Evolutionary conservation across 805 yeast species (phyloP).

Genomic region (Hanseniaspora occidentalis): DNA sequence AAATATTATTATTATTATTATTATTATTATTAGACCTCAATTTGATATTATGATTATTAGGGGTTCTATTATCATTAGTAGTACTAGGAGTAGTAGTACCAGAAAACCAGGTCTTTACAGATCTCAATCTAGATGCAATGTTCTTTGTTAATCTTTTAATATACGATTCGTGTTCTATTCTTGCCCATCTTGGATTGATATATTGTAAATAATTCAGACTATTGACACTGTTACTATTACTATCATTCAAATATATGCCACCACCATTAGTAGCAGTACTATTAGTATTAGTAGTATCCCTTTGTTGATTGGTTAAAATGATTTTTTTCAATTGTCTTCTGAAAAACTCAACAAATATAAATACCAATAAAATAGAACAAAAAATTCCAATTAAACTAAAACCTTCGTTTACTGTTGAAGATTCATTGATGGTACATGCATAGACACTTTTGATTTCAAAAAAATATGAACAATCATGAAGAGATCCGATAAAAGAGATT

Average conservation of each 20-base stretch:
- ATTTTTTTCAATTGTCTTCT: slow-evolving; percentile 23
- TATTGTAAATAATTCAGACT: not conserved
- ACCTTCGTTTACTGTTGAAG: slow-evolving; percentile 51
- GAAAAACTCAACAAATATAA: slow-evolving; percentile 28
- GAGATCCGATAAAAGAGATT: slow-evolving; percentile 55
- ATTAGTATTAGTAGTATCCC: slow-evolving; percentile 9
- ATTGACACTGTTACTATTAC: slow-evolving; percentile 11
- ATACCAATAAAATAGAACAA: slow-evolving; percentile 33
- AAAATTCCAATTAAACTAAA: slow-evolving; percentile 56
- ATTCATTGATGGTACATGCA: slow-evolving; percentile 78
- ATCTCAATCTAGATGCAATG: not conserved
- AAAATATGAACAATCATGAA: slow-evolving; percentile 68
- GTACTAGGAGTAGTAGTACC: not conserved
- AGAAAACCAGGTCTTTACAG: not conserved
- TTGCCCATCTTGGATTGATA: slow-evolving; percentile 18
- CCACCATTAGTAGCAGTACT: slow-evolving; percentile 30
- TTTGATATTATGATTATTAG: slow-evolving; percentile 6
- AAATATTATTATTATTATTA: slow-evolving; percentile 5
- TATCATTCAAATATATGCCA: slow-evolving; percentile 29
- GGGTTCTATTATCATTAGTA: slow-evolving; percentile 4
- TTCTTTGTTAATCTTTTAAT: slow-evolving; percentile 4
- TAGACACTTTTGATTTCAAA: slow-evolving; percentile 76
- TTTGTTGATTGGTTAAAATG: slow-evolving; percentile 6
- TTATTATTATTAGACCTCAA: slow-evolving; percentile 4
- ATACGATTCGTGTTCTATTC: slow-evolving; percentile 14